Evolutionary conservation across 2,329 filamentous ascomycete genomes (phyloP).

Genomic region (Sarocladium oryzae): DNA sequence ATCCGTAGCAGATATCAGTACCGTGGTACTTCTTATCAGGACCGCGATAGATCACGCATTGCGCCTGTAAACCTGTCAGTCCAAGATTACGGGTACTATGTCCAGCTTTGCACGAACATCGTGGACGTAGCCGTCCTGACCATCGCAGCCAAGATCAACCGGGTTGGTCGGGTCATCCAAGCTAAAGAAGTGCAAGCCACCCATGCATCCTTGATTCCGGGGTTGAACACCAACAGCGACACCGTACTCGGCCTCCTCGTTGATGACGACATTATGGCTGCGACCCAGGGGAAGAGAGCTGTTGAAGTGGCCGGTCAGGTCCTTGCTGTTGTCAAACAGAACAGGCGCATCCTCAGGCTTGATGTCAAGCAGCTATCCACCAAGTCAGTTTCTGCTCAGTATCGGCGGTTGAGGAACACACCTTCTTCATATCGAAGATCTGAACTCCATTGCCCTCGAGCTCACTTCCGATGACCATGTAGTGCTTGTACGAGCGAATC

Average conservation of each 20-base stretch:
- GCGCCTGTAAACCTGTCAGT: slow-evolving; percentile 25
- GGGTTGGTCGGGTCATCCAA: slow-evolving; percentile 45
- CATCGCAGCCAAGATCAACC: slow-evolving; percentile 42
- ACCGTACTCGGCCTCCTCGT: slow-evolving; percentile 38
- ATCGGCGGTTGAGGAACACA: neutral
- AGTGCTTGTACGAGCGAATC: slow-evolving; percentile 27
- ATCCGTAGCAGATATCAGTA: slow-evolving; percentile 46
- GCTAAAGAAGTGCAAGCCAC: slow-evolving; percentile 44
- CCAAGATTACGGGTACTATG: no score
- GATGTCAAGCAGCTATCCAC: slow-evolving; percentile 29
- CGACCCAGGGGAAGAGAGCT: slow-evolving; percentile 26
- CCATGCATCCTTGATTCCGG: slow-evolving; percentile 11
- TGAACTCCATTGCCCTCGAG: slow-evolving; percentile 47
- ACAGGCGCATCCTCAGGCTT: slow-evolving; percentile 28
- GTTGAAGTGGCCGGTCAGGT: slow-evolving; percentile 26
- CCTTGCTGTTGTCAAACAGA: slow-evolving; percentile 21
- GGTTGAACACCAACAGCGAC: slow-evolving; percentile 12
- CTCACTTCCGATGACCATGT: slow-evolving; percentile 29
- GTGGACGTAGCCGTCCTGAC: slow-evolving; percentile 49
- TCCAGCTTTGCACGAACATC: no score
- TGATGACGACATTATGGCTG: slow-evolving; percentile 43
- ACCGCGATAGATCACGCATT: slow-evolving; percentile 46
- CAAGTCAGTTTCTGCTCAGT: slow-evolving; percentile 34
- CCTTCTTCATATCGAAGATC: slow-evolving; percentile 53
- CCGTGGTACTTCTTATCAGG: slow-evolving; percentile 39